These are phyloP conservation scores for Nasturtium officinale DNA, from an alignment of 345 rosid genomes.

Conservation along the genomic window DNA sequence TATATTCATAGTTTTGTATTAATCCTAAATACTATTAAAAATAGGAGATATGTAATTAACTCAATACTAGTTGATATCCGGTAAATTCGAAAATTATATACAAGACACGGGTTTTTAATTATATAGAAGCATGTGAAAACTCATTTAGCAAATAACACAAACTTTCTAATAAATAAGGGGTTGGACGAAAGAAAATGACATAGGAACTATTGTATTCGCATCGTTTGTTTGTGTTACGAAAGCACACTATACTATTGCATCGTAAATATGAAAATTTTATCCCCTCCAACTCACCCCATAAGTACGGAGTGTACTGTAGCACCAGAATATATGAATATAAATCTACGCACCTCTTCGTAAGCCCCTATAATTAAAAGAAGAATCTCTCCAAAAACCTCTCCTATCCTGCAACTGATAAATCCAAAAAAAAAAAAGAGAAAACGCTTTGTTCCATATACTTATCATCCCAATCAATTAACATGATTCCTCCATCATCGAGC, in stretches of 20 bases:
- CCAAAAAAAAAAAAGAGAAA: not conserved
- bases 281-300: not conserved
- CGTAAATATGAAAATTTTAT: not conserved
- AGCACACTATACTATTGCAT: not conserved
- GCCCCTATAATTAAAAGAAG: not conserved
- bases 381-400: slow-evolving; percentile 7
- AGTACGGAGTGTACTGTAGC: not conserved
- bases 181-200: not conserved
- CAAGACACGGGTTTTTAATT: no score
- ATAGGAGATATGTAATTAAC: no score
- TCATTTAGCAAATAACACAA: not conserved
- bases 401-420: not conserved
- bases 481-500: slow-evolving; percentile 31
- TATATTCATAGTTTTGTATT: not conserved
- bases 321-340: not conserved
- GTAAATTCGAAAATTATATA: not conserved
- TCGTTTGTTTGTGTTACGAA: slow-evolving; percentile 1
- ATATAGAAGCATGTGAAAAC: not conserved
- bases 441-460: not conserved
- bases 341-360: slow-evolving; percentile 10
- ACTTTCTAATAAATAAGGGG: not conserved
- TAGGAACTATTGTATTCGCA: not conserved
- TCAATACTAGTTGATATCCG: not conserved
- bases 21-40: not conserved
- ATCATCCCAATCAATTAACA: slow-evolving; percentile 32